A percentile compares a stretch with the other conserved stretches of the same genome.
These are phyloP conservation scores for Symbiotaphrina buchneri DNA, from an alignment of 495 filamentous ascomycete genomes.

Conservation along the genomic window DNA sequence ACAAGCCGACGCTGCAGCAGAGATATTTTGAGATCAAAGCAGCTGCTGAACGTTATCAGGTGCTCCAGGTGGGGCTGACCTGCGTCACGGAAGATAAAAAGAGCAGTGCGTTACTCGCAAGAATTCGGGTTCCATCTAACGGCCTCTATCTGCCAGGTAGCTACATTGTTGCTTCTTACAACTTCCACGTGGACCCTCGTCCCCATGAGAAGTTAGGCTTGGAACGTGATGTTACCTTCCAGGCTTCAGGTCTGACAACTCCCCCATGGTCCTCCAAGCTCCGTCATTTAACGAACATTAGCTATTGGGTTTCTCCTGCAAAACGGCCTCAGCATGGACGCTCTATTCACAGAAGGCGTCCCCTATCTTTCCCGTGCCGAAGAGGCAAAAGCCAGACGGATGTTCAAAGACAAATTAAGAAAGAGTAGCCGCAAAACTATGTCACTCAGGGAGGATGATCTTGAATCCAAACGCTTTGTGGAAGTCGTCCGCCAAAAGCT, in stretches of 20 bases:
- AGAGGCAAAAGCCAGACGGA: constrained; percentile 22
- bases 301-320: constrained; percentile 39
- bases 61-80: constrained; percentile 60
- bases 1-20: constrained; percentile 27
- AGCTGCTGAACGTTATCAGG: constrained; percentile 45
- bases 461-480: constrained; percentile 33
- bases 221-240: constrained; percentile 29
- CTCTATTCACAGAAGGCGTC: constrained; percentile 33
- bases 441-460: constrained; percentile 28
- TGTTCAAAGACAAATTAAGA: too few relatives aligned
- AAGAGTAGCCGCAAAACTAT: too few relatives aligned
- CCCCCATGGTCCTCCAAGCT: constrained; percentile 12
- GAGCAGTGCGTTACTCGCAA: constrained; percentile 12
- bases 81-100: constrained; percentile 30
- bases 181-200: constrained; percentile 37
- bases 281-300: constrained; percentile 9
- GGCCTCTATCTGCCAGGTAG: constrained; percentile 20
- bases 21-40: constrained; percentile 40
- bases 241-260: constrained; percentile 26
- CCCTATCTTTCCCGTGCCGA: constrained; percentile 49
- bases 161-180: constrained; percentile 45
- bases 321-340: constrained; percentile 37
- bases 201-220: constrained; percentile 23
- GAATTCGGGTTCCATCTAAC: neutral
- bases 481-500: too few relatives aligned